Base-by-base conservation (phyloP, 257 asterid genomes). In the Craterostigma plantagineum region DNA sequence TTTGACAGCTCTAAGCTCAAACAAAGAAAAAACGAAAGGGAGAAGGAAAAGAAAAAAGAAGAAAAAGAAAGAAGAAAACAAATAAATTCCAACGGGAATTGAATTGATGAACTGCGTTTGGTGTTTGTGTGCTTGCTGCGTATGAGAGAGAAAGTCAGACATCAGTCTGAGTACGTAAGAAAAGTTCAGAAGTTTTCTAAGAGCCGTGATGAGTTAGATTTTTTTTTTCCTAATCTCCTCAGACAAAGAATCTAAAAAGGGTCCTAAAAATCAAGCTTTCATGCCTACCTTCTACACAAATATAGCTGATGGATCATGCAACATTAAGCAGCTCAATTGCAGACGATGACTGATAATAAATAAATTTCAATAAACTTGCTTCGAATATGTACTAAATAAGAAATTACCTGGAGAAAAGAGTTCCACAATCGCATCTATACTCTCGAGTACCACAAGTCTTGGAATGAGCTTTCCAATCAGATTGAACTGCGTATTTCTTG, bases 401-500 rank as follows among this genome's bases (percentile, higher is more conserved):
- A 17, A 33, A 10, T 46, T 27, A 77, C 92, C 92, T 74, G 14
- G 94, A 81, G 59, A 81, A 81, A 4, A 77, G 81, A 0, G 94
- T 81, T 57, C 87, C 92, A 46, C 92, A 81, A 54, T 73, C 93
- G 59, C 93, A 81, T 42, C 74, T 54, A 47, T 81, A 81, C 56
- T 81, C 93, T 7, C 86, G 30, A 10, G 92, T 77, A 1, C 92
- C 94, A 9, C 92, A 81, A 0, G 86, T 81, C 44, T 81, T 81
- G 37, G 65, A 33, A 9, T 81, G 94, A 0, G 92, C 92, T 50
- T 81, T 81, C 92, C 92, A 81, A 47, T 81, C 94, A 4, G 94
- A 81, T 1, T 74, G 81, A 0, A 81, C 94, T 0, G 94, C 94
- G 9, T 81, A 81, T 33, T 81, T 81, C 73, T 81, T 81, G 3